A percentile compares a stretch with the other conserved stretches of the same genome.
Evolutionary conservation across 2,329 filamentous ascomycete species (phyloP).

Genomic region (Phialocephala sp.): DNA sequence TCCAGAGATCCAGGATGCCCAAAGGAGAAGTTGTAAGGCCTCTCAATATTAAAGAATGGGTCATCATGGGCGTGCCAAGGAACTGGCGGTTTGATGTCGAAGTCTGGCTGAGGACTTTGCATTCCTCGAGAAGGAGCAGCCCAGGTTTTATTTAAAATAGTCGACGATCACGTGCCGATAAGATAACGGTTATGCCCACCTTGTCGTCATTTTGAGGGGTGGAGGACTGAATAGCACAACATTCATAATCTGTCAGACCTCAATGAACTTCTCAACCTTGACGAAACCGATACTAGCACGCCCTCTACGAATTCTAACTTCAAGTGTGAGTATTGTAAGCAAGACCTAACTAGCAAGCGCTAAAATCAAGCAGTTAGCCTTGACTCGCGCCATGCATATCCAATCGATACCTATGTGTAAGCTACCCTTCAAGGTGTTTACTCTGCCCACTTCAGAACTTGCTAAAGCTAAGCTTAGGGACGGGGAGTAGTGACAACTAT

Average conservation of each 20-base stretch:
- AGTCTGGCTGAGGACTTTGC: too few relatives aligned
- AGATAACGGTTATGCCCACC: slow-evolving; percentile 15
- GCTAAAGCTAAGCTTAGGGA: slow-evolving; percentile 58
- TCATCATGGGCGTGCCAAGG: too few relatives aligned
- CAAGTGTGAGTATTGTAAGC: slow-evolving; percentile 23
- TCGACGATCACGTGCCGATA: slow-evolving; percentile 22
- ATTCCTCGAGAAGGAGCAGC: too few relatives aligned
- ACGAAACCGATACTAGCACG: slow-evolving; percentile 27
- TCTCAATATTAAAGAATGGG: too few relatives aligned
- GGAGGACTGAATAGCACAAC: background rate
- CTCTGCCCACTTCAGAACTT: slow-evolving; percentile 5
- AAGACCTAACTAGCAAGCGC: background rate
- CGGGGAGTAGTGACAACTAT: slow-evolving; percentile 81
- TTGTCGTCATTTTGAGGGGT: background rate
- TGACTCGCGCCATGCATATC: slow-evolving; percentile 72
- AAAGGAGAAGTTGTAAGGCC: too few relatives aligned
- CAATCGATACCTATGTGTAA: slow-evolving; percentile 88
- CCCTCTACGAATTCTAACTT: slow-evolving; percentile 24
- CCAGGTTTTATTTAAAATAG: too few relatives aligned
- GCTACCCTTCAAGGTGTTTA: slow-evolving; percentile 44
- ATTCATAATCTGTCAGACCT: background rate
- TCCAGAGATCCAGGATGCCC: too few relatives aligned
- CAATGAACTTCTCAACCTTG: slow-evolving; percentile 33
- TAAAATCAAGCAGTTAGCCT: slow-evolving; percentile 27
- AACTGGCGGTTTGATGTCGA: too few relatives aligned